A percentile compares a stretch with the other conserved stretches of the same genome.
Evolutionary conservation across 352 stramenopile genomes (phyloP).

Genomic region (Phytophthora uliginosa): DNA sequence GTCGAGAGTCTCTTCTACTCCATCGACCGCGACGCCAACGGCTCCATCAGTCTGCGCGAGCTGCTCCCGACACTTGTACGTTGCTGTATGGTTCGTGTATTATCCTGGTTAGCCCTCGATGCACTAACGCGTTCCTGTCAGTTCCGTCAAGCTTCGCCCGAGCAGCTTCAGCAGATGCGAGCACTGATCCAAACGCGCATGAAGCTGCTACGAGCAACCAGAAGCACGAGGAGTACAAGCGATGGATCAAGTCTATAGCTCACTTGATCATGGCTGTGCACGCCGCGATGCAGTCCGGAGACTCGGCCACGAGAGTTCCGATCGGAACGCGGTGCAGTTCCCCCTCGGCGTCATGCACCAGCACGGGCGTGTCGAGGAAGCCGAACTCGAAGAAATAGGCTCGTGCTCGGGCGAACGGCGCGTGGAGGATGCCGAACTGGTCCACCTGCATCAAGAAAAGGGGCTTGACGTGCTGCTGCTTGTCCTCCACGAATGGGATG

Average conservation of each 20-base stretch:
- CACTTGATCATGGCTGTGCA: slow-evolving; percentile 30
- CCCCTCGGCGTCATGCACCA: slow-evolving; percentile 49
- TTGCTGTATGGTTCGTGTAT: slow-evolving; percentile 16
- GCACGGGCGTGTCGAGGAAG: slow-evolving; percentile 47
- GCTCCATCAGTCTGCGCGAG: slow-evolving; percentile 61
- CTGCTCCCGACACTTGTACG: slow-evolving; percentile 63
- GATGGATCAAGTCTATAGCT: not conserved
- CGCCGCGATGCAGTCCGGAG: slow-evolving; percentile 61
- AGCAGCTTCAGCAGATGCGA: slow-evolving; percentile 63
- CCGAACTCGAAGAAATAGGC: slow-evolving; percentile 90
- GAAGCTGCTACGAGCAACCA: slow-evolving; percentile 14
- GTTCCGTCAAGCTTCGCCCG: slow-evolving; percentile 59
- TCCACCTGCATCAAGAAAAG: slow-evolving; percentile 85
- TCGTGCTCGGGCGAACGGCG: slow-evolving; percentile 83
- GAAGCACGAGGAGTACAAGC: not conserved
- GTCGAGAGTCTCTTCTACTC: slow-evolving; percentile 61
- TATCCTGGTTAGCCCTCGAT: slow-evolving; percentile 7
- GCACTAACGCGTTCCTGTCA: slow-evolving; percentile 17
- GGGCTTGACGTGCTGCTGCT: slow-evolving; percentile 31
- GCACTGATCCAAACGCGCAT: slow-evolving; percentile 39
- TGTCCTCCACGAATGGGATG: slow-evolving; percentile 65
- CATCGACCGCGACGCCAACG: slow-evolving; percentile 59
- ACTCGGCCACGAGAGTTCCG: slow-evolving; percentile 57
- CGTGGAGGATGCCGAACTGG: slow-evolving; percentile 91
- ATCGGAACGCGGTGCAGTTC: slow-evolving; percentile 48